Base-by-base conservation (phyloP, 768 basidiomycete species). In the Agrocybe pediades region DNA sequence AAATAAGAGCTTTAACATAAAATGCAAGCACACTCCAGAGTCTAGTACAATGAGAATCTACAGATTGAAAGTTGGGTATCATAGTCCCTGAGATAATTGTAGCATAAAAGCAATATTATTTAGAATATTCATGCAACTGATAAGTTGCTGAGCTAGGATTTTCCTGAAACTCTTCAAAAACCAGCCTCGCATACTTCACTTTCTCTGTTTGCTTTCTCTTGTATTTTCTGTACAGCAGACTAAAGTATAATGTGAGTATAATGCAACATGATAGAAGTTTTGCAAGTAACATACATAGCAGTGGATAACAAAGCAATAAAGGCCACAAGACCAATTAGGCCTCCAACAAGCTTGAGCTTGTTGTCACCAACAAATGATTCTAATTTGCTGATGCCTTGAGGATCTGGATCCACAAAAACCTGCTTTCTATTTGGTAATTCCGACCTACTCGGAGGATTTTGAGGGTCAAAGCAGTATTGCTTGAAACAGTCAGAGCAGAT, bases 381-480 rank as follows among this genome's bases (percentile, higher is more conserved):
- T 23, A 84, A 55, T 56, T 77, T 75, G 43, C 40, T 42, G 25
- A 80, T n/a, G 6, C 80, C 83, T 43, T 76, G 62, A 9, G 78
- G 81, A 62, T 85, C 81, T 5, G 87, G 86, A 66, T 86, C 69
- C 20, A 71, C 71, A 60, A 85, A 86, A 0, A 36, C 46, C 1
- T 73, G 68, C 46, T 78, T 70, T 50, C 86, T 57, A 25, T 66
- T 70, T 68, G 68, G 84, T 66, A 65, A 83, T 64, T 66, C 69
- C 13, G 65, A 63, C 52, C 68, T 70, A 53, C 71, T 79, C 1
- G 78, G 72, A 9, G 76, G 76, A 53, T 77, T 69, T 15, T 60
- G 59, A 15, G 79, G 78, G 61, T 83, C 74, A 59, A 72, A 84
- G 52, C 83, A 85, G 53, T 84, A 85, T 58, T 78, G 81, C 41